Evolutionary conservation across 2,329 filamentous ascomycete species (phyloP).

Genomic region (Apiospora sp.): DNA sequence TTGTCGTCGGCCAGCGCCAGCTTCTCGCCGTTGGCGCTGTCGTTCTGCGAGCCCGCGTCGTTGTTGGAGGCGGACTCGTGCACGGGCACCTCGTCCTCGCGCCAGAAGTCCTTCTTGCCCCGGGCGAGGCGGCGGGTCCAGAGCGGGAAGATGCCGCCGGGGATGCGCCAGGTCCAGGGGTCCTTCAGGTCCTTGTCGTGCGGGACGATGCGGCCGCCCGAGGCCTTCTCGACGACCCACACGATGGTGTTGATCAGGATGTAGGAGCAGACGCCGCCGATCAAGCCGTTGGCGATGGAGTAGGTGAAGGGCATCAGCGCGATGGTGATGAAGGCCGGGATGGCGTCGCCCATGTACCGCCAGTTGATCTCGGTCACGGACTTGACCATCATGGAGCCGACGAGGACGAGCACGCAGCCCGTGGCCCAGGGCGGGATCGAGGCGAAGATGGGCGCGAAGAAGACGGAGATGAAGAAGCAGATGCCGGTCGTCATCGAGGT

Average conservation of each 20-base stretch:
- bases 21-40: constrained; percentile 7
- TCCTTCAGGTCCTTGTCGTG: constrained; percentile 80
- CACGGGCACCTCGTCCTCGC: constrained; percentile 44
- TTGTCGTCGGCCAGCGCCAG: neutral
- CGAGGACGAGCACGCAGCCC: constrained; percentile 85
- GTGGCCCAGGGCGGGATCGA: constrained; percentile 91
- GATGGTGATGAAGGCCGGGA: constrained; percentile 86
- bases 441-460: constrained; percentile 90
- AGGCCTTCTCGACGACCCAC: constrained; percentile 72
- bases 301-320: constrained; percentile 91
- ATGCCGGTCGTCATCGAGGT: constrained; percentile 81
- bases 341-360: constrained; percentile 82
- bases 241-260: constrained; percentile 76
- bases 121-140: constrained; percentile 71
- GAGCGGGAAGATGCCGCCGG: constrained; percentile 76
- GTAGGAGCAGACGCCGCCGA: constrained; percentile 81
- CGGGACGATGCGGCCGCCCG: constrained; percentile 75
- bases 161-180: constrained; percentile 79
- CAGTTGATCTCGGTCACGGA: constrained; percentile 87
- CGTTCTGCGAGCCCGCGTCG: neutral
- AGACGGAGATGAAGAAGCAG: constrained; percentile 86
- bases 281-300: constrained; percentile 86
- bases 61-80: constrained; percentile 33
- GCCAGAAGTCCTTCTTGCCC: constrained; percentile 81
- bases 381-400: constrained; percentile 87